Percentiles rank a stretch among this genome's conserved stretches.
phyloP scores from a whole-genome alignment of 495 filamentous ascomycete genomes.

The Annulohypoxylon moriforme region DNA sequence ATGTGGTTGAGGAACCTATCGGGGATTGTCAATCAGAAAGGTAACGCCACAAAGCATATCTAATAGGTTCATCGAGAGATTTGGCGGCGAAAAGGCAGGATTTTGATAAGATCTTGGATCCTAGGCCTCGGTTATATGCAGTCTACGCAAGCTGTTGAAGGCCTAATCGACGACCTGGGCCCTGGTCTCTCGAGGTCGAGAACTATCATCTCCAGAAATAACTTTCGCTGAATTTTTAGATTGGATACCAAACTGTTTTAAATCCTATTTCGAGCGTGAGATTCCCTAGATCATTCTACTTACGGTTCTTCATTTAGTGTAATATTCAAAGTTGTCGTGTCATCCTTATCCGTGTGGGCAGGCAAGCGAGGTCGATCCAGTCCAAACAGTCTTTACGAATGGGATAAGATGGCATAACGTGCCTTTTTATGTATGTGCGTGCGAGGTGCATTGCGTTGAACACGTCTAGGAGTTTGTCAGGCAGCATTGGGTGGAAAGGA shows the following conservation, averaged over 20 bases:
- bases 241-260: neutral
- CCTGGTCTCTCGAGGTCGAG: neutral
- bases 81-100: neutral
- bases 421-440: slow-evolving; percentile 4
- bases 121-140: neutral
- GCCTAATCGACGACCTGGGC: neutral
- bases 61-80: neutral
- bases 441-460: neutral
- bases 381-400: neutral
- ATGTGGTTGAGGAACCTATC: neutral
- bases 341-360: neutral
- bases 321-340: neutral
- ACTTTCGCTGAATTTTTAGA: neutral
- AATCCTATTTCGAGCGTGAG: neutral
- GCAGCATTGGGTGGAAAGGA: neutral
- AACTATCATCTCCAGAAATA: neutral
- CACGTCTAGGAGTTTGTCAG: neutral
- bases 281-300: neutral
- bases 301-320: neutral
- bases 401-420: neutral
- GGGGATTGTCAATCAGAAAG: neutral
- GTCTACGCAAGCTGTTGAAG: neutral
- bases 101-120: neutral
- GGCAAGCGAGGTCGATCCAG: neutral
- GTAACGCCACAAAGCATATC: neutral